Evolutionary conservation across 768 basidiomycete species (phyloP).

Genomic region (Collybiopsis confluens): DNA sequence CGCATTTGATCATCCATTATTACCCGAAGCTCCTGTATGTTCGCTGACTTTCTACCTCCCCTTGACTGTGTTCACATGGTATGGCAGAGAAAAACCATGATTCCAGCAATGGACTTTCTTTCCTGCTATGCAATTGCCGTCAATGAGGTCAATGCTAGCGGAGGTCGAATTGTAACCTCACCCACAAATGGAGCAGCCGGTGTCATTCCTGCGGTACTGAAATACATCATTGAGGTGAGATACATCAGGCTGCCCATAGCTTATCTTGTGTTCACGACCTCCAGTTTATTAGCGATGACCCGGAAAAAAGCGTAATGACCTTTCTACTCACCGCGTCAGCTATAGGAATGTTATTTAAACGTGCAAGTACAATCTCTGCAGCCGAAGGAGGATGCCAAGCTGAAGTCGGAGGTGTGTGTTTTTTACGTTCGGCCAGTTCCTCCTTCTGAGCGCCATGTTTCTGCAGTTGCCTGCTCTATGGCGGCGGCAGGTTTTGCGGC

Average conservation of each 20-base stretch:
- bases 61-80: not conserved
- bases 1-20: conserved; percentile 71
- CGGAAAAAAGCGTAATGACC: conserved; percentile 81
- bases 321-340: conserved; percentile 89
- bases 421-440: not conserved
- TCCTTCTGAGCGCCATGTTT: conserved; percentile 2
- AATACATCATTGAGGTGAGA: conserved; percentile 80
- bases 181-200: conserved; percentile 94
- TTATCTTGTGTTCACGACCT: conserved; percentile 6
- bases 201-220: conserved; percentile 88
- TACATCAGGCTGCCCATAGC: too few relatives aligned
- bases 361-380: conserved; percentile 94
- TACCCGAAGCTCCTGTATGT: conserved; percentile 80
- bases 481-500: conserved; percentile 91
- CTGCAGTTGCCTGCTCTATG: conserved; percentile 88
- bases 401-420: conserved; percentile 79
- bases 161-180: conserved; percentile 91
- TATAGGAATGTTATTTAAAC: conserved; percentile 93
- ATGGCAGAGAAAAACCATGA: conserved; percentile 71
- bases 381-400: conserved; percentile 96
- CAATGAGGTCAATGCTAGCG: conserved; percentile 91
- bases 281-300: conserved; percentile 87
- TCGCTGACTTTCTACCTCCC: not conserved
- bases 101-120: conserved; percentile 91
- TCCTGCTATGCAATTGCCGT: conserved; percentile 94